Base-by-base conservation (phyloP, 2,329 filamentous ascomycete species). In the Botrytis aclada region DNA sequence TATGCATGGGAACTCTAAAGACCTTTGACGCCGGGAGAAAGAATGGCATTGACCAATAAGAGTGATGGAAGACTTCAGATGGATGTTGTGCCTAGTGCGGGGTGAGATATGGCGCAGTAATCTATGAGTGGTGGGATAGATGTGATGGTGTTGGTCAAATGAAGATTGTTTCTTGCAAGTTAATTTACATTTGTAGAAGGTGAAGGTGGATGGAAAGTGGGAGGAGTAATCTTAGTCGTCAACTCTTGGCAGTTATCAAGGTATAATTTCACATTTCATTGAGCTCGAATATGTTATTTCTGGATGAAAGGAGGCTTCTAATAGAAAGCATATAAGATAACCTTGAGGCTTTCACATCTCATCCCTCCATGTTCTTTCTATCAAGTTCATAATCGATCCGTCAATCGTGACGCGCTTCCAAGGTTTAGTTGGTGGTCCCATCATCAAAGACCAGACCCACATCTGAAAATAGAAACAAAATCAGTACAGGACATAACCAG, bases 391-490 rank as follows among this genome's bases (percentile, higher is more conserved):
- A 1, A 66, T 54, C 64, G 39, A 34, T 32, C 34, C 20, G 9
- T 10, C 43, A 16, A 37, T n/a, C 8, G 32, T 16, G 3, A 29
- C 14, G 45, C 22, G 32, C 64, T 37, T 22, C 58, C 51, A 29
- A 61, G 16, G 10, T 39, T 12, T 39, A 43, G 32, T 29, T 29
- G 45, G 25, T 20, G 47, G 47, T 66, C 32, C 45, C 34, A 29
- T 29, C 34, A 18, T 29, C 32, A 37, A 43, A 63, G 39, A 43
- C 18, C 34, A 32, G n/a, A 43, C 61, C 39, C 61, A 63, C n/a
- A 32, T 64, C 61, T 45, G 41, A 41, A 64, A 64, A 64, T 64
- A 64, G 61, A 64, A 64, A 45, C 39, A 45, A 64, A 29, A 43
- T 0, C n/a, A 64, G 61, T 39, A 45, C 61, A 22, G 61, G 5